Evolutionary conservation across 495 filamentous ascomycete species (phyloP).

Genomic region (Aspergillus avenaceus): DNA sequence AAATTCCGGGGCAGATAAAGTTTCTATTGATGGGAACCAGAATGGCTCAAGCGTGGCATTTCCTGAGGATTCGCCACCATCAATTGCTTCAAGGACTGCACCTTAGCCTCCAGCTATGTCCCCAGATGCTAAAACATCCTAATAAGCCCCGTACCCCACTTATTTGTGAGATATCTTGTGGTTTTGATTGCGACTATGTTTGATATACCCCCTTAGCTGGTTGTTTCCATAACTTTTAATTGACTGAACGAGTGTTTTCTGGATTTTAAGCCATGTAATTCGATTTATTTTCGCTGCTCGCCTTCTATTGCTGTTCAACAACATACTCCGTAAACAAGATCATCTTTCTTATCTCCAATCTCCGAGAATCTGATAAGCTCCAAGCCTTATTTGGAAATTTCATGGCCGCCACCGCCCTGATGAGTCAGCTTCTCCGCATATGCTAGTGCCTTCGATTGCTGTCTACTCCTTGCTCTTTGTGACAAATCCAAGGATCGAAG

Average conservation of each 20-base stretch:
- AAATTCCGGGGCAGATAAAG: background rate
- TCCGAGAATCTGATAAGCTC: conserved; percentile 25
- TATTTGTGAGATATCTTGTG: no score
- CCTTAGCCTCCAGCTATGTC: conserved; percentile 24
- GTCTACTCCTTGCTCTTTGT: background rate
- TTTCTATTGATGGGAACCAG: background rate
- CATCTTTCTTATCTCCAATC: conserved; percentile 14
- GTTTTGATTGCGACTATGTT: conserved; percentile 1
- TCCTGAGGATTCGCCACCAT: conserved; percentile 1
- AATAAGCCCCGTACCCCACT: no score
- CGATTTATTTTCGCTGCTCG: no score
- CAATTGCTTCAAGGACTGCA: conserved; percentile 5
- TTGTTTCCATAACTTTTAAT: background rate
- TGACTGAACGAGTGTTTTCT: background rate
- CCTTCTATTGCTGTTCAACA: no score
- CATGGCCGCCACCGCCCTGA: conserved; percentile 1
- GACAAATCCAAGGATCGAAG: background rate
- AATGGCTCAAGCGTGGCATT: background rate
- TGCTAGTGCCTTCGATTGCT: conserved; percentile 30
- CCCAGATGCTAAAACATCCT: no score
- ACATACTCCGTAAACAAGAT: no score
- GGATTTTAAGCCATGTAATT: no score
- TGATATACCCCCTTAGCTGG: conserved; percentile 26
- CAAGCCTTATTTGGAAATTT: no score
- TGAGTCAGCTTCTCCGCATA: conserved; percentile 32